Percentiles rank a stretch among this genome's conserved stretches.
Evolutionary conservation across 1,284 basidiomycete species (phyloP).

Genomic region (Moesziomyces sp.): DNA sequence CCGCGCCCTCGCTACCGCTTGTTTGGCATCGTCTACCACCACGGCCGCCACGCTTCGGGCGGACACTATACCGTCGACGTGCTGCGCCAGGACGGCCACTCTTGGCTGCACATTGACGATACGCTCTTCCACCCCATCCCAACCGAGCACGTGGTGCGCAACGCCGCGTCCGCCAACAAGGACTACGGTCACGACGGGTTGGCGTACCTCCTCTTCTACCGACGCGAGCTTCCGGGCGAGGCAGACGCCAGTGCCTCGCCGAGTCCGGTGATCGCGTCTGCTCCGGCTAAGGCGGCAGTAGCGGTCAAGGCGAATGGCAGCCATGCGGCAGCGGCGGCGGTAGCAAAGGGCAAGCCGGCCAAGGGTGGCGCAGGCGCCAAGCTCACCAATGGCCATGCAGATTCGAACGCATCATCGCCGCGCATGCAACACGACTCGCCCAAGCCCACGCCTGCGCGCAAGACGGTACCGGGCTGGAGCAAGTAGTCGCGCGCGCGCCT

Average conservation of each 20-base stretch:
- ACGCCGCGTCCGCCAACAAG: constrained; percentile 55
- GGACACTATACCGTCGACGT: constrained; percentile 97
- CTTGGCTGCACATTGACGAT: constrained; percentile 93
- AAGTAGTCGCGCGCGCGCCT: constrained; percentile 8
- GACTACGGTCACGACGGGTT: constrained; percentile 59
- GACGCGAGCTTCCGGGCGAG: constrained; percentile 58
- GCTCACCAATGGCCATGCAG: constrained; percentile 10
- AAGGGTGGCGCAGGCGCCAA: constrained; percentile 12
- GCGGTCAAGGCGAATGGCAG: constrained; percentile 11
- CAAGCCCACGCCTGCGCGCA: constrained; percentile 14
- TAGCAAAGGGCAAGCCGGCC: constrained; percentile 19
- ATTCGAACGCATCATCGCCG: constrained; percentile 26
- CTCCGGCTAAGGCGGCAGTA: neutral
- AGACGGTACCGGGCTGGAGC: constrained; percentile 36
- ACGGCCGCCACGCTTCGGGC: constrained; percentile 87
- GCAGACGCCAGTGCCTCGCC: constrained; percentile 11
- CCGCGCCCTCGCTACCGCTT: constrained; percentile 78
- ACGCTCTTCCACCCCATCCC: constrained; percentile 76
- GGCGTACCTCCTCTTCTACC: constrained; percentile 92
- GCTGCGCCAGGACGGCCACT: constrained; percentile 78
- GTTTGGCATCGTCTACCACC: constrained; percentile 93
- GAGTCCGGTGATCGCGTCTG: neutral
- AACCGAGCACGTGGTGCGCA: constrained; percentile 81
- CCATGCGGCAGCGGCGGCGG: constrained; percentile 5
- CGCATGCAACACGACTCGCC: constrained; percentile 18